phyloP scores from a whole-genome alignment of 495 filamentous ascomycete genomes.

The Stereocaulon alpinum region DNA sequence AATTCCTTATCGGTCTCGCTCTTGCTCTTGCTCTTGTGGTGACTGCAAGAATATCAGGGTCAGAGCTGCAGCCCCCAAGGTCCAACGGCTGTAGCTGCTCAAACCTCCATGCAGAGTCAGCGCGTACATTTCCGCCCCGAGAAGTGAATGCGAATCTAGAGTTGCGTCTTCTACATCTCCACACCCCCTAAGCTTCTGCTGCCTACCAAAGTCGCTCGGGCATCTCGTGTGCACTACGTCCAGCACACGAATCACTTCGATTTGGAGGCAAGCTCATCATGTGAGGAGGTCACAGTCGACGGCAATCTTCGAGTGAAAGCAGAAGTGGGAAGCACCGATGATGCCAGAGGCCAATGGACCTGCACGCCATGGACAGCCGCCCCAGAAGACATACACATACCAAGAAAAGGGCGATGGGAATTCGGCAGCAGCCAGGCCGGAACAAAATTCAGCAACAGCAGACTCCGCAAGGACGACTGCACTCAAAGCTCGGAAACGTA shows the following conservation, averaged over 20 bases:
- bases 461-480: conserved; percentile 11
- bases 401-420: neutral
- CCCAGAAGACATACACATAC: neutral
- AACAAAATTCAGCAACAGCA: conserved; percentile 11
- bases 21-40: neutral
- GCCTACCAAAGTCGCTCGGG: neutral
- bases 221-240: neutral
- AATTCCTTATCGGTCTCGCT: conserved; percentile 4
- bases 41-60: neutral
- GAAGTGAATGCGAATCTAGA: neutral
- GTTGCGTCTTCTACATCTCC: neutral
- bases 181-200: neutral
- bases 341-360: conserved; percentile 7
- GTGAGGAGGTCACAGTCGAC: neutral
- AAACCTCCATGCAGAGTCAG: neutral
- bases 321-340: neutral
- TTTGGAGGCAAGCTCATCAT: neutral
- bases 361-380: neutral
- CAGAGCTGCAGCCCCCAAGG: conserved; percentile 11
- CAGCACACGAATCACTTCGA: neutral
- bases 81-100: conserved; percentile 5
- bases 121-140: neutral
- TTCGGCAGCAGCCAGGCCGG: neutral
- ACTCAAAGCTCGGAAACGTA: conserved; percentile 54
- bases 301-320: neutral